A percentile compares a stretch with the other conserved stretches of the same genome.
Evolutionary conservation across 2,329 filamentous ascomycete species (phyloP).

Genomic region (Huntiella abstrusa): DNA sequence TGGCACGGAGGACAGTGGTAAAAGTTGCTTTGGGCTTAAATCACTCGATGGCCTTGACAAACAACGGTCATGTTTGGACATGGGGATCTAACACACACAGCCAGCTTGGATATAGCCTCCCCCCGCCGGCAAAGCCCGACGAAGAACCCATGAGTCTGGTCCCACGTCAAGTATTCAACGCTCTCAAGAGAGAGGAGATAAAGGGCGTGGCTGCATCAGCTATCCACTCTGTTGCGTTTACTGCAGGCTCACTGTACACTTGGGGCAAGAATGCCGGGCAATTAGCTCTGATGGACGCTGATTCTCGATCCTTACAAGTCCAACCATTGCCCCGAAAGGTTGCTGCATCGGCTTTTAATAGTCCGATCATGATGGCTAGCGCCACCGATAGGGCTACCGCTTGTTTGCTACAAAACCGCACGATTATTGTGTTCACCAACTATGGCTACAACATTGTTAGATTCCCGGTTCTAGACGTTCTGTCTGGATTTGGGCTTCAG

Average conservation of each 20-base stretch:
- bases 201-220: constrained; percentile 73
- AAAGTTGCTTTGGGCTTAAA: constrained; percentile 79
- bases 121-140: constrained; percentile 45
- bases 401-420: constrained; percentile 67
- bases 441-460: constrained; percentile 86
- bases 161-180: constrained; percentile 79
- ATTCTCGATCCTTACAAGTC: constrained; percentile 75
- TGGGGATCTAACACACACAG: constrained; percentile 81
- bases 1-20: constrained; percentile 54
- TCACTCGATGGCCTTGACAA: constrained; percentile 69
- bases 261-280: constrained; percentile 95
- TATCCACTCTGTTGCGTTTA: constrained; percentile 82
- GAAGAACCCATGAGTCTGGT: constrained; percentile 67
- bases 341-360: constrained; percentile 61
- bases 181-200: constrained; percentile 69
- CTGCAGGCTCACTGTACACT: constrained; percentile 62
- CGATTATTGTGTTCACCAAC: constrained; percentile 86
- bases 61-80: constrained; percentile 78
- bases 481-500: constrained; percentile 33
- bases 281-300: constrained; percentile 82
- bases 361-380: constrained; percentile 57
- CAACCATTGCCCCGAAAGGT: constrained; percentile 72
- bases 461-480: constrained; percentile 56
- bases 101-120: constrained; percentile 71
- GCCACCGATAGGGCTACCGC: constrained; percentile 83